phyloP scores from a whole-genome alignment of 2,329 filamentous ascomycete genomes.

The Phialophora verrucosa region DNA sequence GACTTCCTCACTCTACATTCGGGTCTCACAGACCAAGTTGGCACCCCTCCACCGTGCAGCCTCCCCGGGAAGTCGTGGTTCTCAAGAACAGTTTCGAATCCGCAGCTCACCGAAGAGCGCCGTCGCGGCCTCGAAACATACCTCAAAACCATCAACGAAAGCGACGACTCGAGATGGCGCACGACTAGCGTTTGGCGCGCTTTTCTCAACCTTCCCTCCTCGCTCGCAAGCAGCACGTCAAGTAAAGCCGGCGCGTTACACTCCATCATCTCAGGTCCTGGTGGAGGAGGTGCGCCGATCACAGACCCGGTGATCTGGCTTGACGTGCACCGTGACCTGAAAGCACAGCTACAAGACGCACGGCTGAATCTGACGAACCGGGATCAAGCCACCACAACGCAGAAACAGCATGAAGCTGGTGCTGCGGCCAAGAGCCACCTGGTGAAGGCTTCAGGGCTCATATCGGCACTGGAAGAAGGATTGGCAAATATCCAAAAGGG shows the following conservation, averaged over 20 bases:
- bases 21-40: slow-evolving; percentile 57
- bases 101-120: slow-evolving; percentile 63
- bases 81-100: slow-evolving; percentile 61
- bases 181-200: slow-evolving; percentile 61
- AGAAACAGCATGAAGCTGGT: slow-evolving; percentile 66
- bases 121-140: slow-evolving; percentile 64
- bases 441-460: slow-evolving; percentile 61
- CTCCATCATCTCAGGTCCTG: slow-evolving; percentile 50
- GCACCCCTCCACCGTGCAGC: slow-evolving; percentile 57
- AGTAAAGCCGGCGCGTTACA: slow-evolving; percentile 50
- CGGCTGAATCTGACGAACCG: slow-evolving; percentile 63
- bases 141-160: slow-evolving; percentile 62
- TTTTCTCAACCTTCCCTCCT: slow-evolving; percentile 62
- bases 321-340: slow-evolving; percentile 65
- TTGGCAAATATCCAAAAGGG: slow-evolving; percentile 50
- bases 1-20: slow-evolving; percentile 65
- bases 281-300: slow-evolving; percentile 46
- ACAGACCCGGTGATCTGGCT: slow-evolving; percentile 66
- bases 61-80: slow-evolving; percentile 68
- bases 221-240: slow-evolving; percentile 40
- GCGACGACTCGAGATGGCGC: slow-evolving; percentile 64
- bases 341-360: slow-evolving; percentile 65
- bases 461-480: slow-evolving; percentile 63
- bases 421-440: slow-evolving; percentile 66
- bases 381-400: slow-evolving; percentile 64